Evolutionary conservation across 768 basidiomycete species (phyloP), one percentile per base, ranked within the genome.

Genomic region (Amylocystis lapponica): DNA sequence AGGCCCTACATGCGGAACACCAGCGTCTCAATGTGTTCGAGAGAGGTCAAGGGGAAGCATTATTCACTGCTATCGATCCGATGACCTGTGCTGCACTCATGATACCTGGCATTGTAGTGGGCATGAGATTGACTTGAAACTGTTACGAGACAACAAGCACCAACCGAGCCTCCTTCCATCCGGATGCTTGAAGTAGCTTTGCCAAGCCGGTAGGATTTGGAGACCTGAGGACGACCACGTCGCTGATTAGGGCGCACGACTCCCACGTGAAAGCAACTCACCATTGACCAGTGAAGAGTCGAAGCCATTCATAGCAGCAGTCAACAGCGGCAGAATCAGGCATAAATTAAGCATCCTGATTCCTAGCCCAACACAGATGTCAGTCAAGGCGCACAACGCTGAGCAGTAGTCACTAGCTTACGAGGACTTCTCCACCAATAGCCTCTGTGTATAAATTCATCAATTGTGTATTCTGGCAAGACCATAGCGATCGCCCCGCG

Each of bases 251-350:
- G 29, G 30, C 23, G 22, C 11, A 43, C 4, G 17, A 21, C 29
- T 2, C 16, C 10, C 20, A 37, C 13, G 27, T 26, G 21, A 22
- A 17, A 9, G 4, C 34, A 19, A 37, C 55, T n/a, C 27, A 66
- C 69, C 70, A 52, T 83, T 83, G 13, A 82, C 68, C 34, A 82
- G 61, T n/a, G 81, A 83, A 3, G 79, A 78, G 56, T 84, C 80
- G 38, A 81, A 71, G 20, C 85, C 83, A 60, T 83, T 85, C 37
- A 75, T 74, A 12, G 73, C 65, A 14, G 81, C 75, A 13, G 83
- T 82, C 43, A 84, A 61, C n/a, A 86, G 66, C 2, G 83, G 79
- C 13, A 85, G 64, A 13, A 79, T 42, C 25, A 85, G 66, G 51
- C 71, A 77, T 5, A 83, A 44, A 57, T 83, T 83, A 29, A 83